Evolutionary conservation across 2,329 filamentous ascomycete genomes (phyloP), one percentile per base, ranked within the genome.

Genomic region (Nannizziopsis arthrosporioides): DNA sequence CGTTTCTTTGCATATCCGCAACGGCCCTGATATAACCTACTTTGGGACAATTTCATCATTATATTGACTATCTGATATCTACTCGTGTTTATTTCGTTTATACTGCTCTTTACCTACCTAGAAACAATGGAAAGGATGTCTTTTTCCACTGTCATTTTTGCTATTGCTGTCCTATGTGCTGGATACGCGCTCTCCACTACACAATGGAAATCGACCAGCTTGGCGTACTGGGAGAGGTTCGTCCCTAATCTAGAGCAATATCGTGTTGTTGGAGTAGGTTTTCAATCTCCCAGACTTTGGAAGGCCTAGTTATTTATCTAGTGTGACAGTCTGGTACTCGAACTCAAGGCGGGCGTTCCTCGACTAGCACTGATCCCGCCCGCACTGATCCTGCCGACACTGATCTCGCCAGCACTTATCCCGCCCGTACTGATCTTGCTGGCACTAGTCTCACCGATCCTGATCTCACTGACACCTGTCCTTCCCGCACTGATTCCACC

Each of bases 131-230:
- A 48, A 36, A 15, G 9, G 15, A 49, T 49, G 47, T 6, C 31
- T n/a, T 49, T 42, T 44, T 40, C 6, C 12, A 27, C 31, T 32
- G 38, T 44, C 15, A 38, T 44, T 5, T 12, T 49, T 8, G 32
- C 41, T 18, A 7, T 49, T 32, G 18, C 27, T 18, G 7, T 49
- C 32, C 35, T 49, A n/a, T 44, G 40, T 14, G 41, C 41, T 27
- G 40, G 39, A 37, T 39, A 49, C 17, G 12, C 17, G 11, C 39
- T 49, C 32, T 39, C 39, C 11, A 49, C 47, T 1, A 17, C 35
- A 19, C 34, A 34, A 9, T 44, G 39, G 41, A 17, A 15, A 11
- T 14, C 8, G 6, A 17, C 35, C 18, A 22, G 8, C 5, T 15
- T n/a, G 10, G n/a, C 5, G 10, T 15, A 31, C 31, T 49, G 40